A percentile compares a stretch with the other conserved stretches of the same genome.
Conservation (phyloP, 495 filamentous ascomycete genomes). For the Penicillium diatomitis region DNA sequence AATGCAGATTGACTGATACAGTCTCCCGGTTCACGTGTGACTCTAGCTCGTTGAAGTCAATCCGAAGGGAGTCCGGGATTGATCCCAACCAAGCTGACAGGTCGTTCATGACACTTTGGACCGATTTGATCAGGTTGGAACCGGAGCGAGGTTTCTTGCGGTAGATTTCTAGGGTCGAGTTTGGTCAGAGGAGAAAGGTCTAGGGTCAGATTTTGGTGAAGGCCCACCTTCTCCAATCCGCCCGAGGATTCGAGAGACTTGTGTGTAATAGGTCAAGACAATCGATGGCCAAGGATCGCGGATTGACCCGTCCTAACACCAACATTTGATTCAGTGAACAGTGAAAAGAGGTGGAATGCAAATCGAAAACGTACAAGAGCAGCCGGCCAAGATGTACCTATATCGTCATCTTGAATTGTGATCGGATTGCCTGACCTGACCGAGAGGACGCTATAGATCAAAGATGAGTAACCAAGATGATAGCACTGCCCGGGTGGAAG, state of each 20-base stretch:
- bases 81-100: constrained; percentile 33
- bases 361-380: constrained; percentile 10
- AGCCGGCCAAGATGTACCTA: constrained; percentile 33
- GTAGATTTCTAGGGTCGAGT: constrained; percentile 27
- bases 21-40: constrained; percentile 30
- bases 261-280: constrained; percentile 38
- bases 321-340: not conserved
- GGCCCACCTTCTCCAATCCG: constrained; percentile 30
- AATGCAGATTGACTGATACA: constrained; percentile 39
- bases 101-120: constrained; percentile 35
- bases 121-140: constrained; percentile 33
- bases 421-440: constrained; percentile 44
- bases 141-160: constrained; percentile 35
- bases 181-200: not conserved
- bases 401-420: constrained; percentile 42
- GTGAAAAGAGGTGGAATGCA: not conserved
- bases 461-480: not conserved
- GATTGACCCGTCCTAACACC: constrained; percentile 17
- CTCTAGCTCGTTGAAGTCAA: constrained; percentile 32
- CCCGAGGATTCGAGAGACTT: constrained; percentile 37
- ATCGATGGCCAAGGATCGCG: constrained; percentile 34
- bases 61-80: constrained; percentile 33
- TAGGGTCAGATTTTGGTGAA: not conserved
- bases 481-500: not conserved
- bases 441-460: constrained; percentile 23